Conservation (phyloP, 768 basidiomycete species). For the Calocybe cyanea region DNA sequence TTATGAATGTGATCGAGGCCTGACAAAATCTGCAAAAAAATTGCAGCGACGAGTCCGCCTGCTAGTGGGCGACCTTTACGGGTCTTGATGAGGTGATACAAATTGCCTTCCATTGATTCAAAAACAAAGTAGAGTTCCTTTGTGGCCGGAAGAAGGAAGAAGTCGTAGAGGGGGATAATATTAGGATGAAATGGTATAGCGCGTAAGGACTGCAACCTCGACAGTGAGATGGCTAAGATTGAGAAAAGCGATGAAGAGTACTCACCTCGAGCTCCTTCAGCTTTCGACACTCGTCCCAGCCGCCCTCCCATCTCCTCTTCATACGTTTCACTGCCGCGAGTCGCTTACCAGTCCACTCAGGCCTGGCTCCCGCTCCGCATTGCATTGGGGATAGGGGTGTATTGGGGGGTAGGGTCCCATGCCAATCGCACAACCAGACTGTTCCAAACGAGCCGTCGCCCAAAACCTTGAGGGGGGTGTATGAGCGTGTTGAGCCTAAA, state of each 20-base stretch:
- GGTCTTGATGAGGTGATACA: conserved; percentile 98
- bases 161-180: conserved; percentile 98
- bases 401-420: conserved; percentile 89
- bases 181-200: conserved; percentile 94
- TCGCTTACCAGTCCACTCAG: conserved; percentile 92
- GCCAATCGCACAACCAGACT: conserved; percentile 99
- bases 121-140: conserved; percentile 99
- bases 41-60: conserved; percentile 93
- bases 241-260: conserved; percentile 14
- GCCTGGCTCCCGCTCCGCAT: conserved; percentile 85
- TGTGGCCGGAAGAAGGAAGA: conserved; percentile 92
- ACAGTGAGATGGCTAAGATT: conserved; percentile 10
- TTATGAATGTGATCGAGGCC: conserved; percentile 92
- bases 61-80: conserved; percentile 93
- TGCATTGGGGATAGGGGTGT: conserved; percentile 94
- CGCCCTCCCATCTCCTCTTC: conserved; percentile 97
- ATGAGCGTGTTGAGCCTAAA: conserved; percentile 79
- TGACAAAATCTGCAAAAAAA: conserved; percentile 87
- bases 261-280: conserved; percentile 94
- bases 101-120: conserved; percentile 99
- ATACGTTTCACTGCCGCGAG: conserved; percentile 97
- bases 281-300: conserved; percentile 95
- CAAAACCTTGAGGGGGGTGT: conserved; percentile 93
- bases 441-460: conserved; percentile 99
- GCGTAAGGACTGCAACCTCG: conserved; percentile 72